phyloP scores from a whole-genome alignment of 1,284 basidiomycete genomes.

The Ustilago trichophora region DNA sequence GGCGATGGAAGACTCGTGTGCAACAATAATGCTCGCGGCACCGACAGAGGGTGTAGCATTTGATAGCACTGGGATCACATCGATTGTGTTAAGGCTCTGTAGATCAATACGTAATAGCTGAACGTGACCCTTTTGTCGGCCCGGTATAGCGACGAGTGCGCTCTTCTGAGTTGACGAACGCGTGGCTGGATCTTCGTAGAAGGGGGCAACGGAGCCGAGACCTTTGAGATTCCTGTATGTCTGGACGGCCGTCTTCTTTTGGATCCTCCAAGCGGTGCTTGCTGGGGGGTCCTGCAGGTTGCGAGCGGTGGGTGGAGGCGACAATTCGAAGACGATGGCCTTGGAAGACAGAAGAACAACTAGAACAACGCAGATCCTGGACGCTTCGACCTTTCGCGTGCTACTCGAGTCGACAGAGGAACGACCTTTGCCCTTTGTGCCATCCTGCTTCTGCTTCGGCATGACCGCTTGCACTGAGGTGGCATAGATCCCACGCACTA shows the following conservation, averaged over 20 bases:
- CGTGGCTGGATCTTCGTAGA: neutral
- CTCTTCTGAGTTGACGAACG: neutral
- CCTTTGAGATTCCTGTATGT: conserved; percentile 43
- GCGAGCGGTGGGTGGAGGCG: conserved; percentile 6
- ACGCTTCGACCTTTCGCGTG: neutral
- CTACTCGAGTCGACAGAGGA: neutral
- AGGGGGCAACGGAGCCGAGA: conserved; percentile 30
- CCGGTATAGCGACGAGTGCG: conserved; percentile 49
- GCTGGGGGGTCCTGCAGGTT: neutral
- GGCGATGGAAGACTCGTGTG: conserved; percentile 50
- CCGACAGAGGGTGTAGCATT: conserved; percentile 15
- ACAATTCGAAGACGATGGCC: conserved; percentile 50
- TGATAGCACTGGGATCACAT: neutral
- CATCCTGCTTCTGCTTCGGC: neutral
- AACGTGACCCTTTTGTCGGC: conserved; percentile 57
- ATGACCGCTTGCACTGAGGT: conserved; percentile 14
- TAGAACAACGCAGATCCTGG: conserved; percentile 22
- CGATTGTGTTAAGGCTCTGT: neutral
- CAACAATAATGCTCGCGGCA: conserved; percentile 57
- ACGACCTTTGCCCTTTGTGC: conserved; percentile 19
- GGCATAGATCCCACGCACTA: conserved; percentile 48
- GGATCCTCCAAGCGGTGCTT: conserved; percentile 31
- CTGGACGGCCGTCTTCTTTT: conserved; percentile 32
- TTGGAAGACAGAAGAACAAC: conserved; percentile 49
- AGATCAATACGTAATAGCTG: conserved; percentile 43